Base-by-base conservation (phyloP, 2,329 filamentous ascomycete species). In the Pezicula carpinea region DNA sequence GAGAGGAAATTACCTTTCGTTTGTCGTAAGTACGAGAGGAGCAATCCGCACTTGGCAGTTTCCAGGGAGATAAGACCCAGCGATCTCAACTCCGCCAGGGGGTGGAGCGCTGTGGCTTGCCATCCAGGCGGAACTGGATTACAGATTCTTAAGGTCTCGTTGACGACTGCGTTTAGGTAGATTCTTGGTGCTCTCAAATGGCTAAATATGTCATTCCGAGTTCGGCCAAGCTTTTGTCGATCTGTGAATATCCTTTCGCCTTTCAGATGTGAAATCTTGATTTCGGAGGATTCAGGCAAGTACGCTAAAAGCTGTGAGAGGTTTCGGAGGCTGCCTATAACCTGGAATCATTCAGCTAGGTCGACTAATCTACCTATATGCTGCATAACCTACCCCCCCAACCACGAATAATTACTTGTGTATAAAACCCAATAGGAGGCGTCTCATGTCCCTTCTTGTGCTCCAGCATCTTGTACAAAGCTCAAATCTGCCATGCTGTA, bases 1-100 rank as follows among this genome's bases (percentile, higher is more conserved):
- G n/a, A n/a, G n/a, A n/a, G n/a, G n/a, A n/a, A 56, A 56, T 23
- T 56, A 52, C 18, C 48, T 26, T 18, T 46, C 44, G 49, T 56
- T 52, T 3, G 39, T 53, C 52, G 53, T 52, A 11, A 56, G 34
- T 14, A 33, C 43, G 1, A 47, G 18, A 18, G 47, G 48, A 3
- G 48, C 43, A 4, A 54, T 40, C 19, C 39, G 23, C 1, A 56
- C 33, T 34, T 56, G 50, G 2, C 50, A 35, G 17, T 53, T 53
- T 10, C 45, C 50, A 14, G 53, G 52, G 19, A 54, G 48, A 21
- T 39, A 41, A 1, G 34, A 29, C 0, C 21, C 48, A 5, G 22
- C 43, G 6, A 54, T 19, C 2, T 43, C 22, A 29, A 53, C 23
- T 3, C 53, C 53, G 19, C 43, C 35, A 13, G 52, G 34, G 13